Percentiles rank a stretch among this genome's conserved stretches.
Evolutionary conservation across 2,329 filamentous ascomycete species (phyloP).

Genomic region (Trichoderma cornu-damae): DNA sequence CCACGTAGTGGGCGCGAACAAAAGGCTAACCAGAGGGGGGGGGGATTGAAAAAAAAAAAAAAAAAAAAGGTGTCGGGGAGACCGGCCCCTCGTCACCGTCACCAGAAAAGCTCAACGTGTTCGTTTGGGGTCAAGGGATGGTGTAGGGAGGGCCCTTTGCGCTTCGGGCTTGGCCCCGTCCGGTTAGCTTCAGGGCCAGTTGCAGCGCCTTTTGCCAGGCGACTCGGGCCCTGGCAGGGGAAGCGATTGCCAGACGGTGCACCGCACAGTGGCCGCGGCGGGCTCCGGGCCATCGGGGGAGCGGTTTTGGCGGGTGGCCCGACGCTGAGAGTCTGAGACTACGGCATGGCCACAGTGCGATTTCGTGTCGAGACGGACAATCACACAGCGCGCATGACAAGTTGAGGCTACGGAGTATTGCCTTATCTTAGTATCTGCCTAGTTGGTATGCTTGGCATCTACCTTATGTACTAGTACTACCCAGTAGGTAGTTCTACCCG

Average conservation of each 20-base stretch:
- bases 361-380: not conserved
- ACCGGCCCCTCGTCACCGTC: constrained; percentile 2
- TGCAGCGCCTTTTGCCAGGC: constrained; percentile 9
- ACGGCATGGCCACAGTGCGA: not conserved
- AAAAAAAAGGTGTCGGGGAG: not conserved
- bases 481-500: no score
- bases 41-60: no score
- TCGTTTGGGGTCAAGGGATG: constrained; percentile 21
- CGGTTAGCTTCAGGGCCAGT: constrained; percentile 21
- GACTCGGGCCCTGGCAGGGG: not conserved
- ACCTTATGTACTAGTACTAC: no score
- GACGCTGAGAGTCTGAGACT: no score
- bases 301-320: not conserved
- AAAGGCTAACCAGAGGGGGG: constrained; percentile 18
- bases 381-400: no score
- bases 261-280: not conserved
- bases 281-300: constrained; percentile 12
- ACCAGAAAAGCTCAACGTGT: constrained; percentile 28
- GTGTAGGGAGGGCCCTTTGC: constrained; percentile 20
- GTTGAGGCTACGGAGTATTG: no score
- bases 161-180: constrained; percentile 18
- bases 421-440: no score
- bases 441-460: no score
- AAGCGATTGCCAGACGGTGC: not conserved
- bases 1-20: constrained; percentile 30